A percentile compares a stretch with the other conserved stretches of the same genome.
phyloP scores from a whole-genome alignment of 495 filamentous ascomycete species.

The Xylona heveae region DNA sequence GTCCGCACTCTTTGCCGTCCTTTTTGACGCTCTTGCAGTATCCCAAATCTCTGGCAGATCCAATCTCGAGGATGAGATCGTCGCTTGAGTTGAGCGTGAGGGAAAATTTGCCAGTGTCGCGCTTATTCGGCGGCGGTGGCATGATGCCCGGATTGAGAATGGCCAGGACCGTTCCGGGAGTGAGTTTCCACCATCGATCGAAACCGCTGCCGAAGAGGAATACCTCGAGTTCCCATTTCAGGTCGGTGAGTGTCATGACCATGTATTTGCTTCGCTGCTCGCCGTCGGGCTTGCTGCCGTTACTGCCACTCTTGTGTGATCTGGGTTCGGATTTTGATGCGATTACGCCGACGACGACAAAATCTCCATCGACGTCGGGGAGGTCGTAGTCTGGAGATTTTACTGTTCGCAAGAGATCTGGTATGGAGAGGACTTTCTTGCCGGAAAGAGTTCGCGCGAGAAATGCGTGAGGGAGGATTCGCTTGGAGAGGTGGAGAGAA shows the following conservation, averaged over 20 bases:
- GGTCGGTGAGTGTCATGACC: constrained; percentile 68
- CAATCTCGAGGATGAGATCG: constrained; percentile 80
- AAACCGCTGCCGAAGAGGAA: constrained; percentile 87
- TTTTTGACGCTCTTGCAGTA: constrained; percentile 72
- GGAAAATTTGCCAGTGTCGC: constrained; percentile 63
- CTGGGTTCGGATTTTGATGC: constrained; percentile 68
- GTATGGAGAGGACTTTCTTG: constrained; percentile 59
- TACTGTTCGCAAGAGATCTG: constrained; percentile 60
- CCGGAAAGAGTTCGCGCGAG: constrained; percentile 51
- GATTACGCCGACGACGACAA: constrained; percentile 70
- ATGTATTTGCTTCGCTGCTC: constrained; percentile 63
- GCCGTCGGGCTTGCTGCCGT: constrained; percentile 30
- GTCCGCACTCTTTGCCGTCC: constrained; percentile 58
- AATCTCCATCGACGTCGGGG: constrained; percentile 68
- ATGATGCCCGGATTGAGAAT: constrained; percentile 87
- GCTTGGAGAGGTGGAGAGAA: constrained; percentile 59
- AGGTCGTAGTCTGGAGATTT: constrained; percentile 69
- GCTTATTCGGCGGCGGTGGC: constrained; percentile 50
- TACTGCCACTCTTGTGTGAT: constrained; percentile 28
- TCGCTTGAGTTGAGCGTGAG: constrained; percentile 62
- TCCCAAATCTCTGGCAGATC: constrained; percentile 62
- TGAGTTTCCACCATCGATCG: constrained; percentile 74
- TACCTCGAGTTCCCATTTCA: constrained; percentile 78
- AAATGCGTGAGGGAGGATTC: constrained; percentile 63
- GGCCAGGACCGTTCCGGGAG: constrained; percentile 68